Evolutionary conservation across 257 asterid genomes (phyloP), one percentile per base, ranked within the genome.

Genomic region (Solanum ahanhuiri): DNA sequence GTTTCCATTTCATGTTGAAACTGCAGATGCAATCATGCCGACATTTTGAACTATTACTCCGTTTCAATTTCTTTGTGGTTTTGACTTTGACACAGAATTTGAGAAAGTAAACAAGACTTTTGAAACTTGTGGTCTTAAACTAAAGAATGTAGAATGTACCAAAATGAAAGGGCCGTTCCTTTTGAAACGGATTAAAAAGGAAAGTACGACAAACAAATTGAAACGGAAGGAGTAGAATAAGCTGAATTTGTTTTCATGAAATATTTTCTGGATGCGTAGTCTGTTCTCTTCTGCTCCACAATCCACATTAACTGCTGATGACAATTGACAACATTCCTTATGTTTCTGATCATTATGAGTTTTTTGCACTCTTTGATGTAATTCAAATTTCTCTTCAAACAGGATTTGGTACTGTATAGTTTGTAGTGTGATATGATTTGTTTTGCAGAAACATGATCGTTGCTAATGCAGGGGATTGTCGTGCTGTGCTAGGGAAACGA

Each of bases 391-490:
- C 31, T 11, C 58, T 81, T 63, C 60, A 22, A 31, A 34, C 37
- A 10, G 14, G 18, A n/a, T 83, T 37, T 35, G 70, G 25, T 72
- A 41, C 34, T 84, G 57, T 23, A 23, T 58, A 85, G 60, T 75
- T 33, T 48, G 25, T 85, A 28, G 88, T 20, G 22, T 43, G 51
- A 39, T 87, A 84, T 66, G 88, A 58, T 81, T 70, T 64, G 35
- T 81, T 85, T 71, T 84, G 91, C 94, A 96, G 98, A 89, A 92
- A 88, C 69, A 89, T 96, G 96, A 88, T 96, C 51, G 90, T 96
- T 30, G 98, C 99, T 48, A 96, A 96, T 87, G 99, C 98, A 41
- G 98, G 98, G 69, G 99, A 96, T 88, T 96, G 98, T 75, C 93
- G 99, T 60, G 99, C 99, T 3, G 99, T 96, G 72, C 91, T 96